Evolutionary conservation across 169 alveolate species (phyloP).

Genomic region (Ophryocystis elektroscirrha): DNA sequence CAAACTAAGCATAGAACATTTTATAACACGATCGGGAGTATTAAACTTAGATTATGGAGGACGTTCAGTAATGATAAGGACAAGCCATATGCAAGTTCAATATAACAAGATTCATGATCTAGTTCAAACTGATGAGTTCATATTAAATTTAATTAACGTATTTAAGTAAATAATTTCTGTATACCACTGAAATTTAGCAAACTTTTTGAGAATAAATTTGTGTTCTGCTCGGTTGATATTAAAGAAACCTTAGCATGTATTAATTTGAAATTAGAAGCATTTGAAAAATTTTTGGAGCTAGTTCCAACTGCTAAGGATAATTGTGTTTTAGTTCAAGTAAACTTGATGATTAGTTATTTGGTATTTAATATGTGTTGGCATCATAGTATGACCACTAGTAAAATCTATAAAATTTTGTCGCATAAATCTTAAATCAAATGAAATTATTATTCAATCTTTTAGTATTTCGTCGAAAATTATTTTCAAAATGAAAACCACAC

Average conservation of each 20-base stretch:
- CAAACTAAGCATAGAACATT: conserved; percentile 51
- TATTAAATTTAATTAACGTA: neutral
- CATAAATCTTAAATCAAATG: no score
- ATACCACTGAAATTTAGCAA: neutral
- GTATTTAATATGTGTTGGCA: no score
- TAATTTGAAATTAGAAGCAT: conserved; percentile 10
- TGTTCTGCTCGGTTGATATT: conserved; percentile 18
- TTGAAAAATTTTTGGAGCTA: neutral
- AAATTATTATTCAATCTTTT: no score
- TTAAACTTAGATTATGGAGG: no score
- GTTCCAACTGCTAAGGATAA: conserved; percentile 5
- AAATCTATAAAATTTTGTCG: no score
- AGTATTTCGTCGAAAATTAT: no score
- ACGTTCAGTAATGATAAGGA: no score
- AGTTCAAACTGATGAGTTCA: neutral
- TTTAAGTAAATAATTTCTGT: neutral
- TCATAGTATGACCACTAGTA: no score
- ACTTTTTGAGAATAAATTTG: conserved; percentile 3
- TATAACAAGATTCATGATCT: neutral
- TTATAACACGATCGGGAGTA: no score
- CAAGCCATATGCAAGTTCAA: neutral
- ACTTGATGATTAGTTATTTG: no score
- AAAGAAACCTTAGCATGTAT: conserved; percentile 18
- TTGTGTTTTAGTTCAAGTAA: conserved; percentile 2
- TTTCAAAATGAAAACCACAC: no score